Evolutionary conservation across 345 rosid genomes (phyloP).

Genomic region (Triadica sebifera): DNA sequence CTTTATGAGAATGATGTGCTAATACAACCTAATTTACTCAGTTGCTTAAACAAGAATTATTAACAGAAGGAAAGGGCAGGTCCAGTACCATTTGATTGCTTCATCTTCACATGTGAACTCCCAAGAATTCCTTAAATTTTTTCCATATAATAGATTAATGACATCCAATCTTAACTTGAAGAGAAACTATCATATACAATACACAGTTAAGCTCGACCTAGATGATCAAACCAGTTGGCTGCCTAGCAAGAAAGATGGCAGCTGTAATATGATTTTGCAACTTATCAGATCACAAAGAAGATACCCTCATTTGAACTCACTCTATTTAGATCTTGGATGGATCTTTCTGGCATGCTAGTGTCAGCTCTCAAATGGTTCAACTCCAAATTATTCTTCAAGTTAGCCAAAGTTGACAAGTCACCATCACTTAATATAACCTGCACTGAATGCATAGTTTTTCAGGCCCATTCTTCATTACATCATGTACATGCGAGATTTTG

Average conservation of each 20-base stretch:
- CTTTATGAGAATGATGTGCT: background rate
- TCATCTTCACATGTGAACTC: background rate
- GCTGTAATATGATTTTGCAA: conserved; percentile 6
- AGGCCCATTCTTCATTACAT: conserved; percentile 5
- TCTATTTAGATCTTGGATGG: conserved; percentile 25
- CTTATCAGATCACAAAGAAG: background rate
- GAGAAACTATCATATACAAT: background rate
- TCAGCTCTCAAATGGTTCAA: conserved; percentile 39
- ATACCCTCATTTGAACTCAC: conserved; percentile 41
- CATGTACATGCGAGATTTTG: background rate
- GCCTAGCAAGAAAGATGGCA: conserved; percentile 1
- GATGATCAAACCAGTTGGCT: background rate
- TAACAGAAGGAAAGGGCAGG: background rate
- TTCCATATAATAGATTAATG: background rate
- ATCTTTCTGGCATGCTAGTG: conserved; percentile 20
- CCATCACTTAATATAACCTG: conserved; percentile 82
- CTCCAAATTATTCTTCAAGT: conserved; percentile 70
- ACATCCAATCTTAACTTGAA: background rate
- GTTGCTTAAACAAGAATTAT: background rate
- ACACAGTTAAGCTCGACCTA: too few species aligned
- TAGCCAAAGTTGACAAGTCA: conserved; percentile 64
- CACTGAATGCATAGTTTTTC: conserved; percentile 11
- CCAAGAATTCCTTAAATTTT: background rate
- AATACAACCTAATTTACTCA: background rate
- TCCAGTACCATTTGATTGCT: background rate